These are phyloP conservation scores for Mariannaea elegans DNA, from an alignment of 2,329 filamentous ascomycete species.

Conservation along the genomic window DNA sequence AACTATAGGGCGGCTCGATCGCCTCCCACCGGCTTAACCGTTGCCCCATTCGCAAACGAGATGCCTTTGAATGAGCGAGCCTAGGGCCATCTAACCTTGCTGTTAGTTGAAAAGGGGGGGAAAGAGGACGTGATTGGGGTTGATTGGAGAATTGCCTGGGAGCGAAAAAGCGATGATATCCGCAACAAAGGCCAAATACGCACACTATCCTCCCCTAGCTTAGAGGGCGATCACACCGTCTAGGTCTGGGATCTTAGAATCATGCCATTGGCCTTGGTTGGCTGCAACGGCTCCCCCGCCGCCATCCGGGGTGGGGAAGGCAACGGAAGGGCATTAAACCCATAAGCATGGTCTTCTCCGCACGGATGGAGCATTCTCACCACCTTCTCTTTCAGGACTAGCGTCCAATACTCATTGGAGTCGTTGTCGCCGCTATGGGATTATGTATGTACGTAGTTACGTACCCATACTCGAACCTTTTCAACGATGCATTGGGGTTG, in stretches of 20 bases:
- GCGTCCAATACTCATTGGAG: slow-evolving; percentile 7
- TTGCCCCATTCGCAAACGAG: background rate
- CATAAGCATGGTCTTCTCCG: slow-evolving; percentile 10
- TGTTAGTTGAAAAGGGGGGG: background rate
- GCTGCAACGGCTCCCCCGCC: background rate
- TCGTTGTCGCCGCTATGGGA: too few relatives aligned
- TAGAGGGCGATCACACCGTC: slow-evolving; percentile 17
- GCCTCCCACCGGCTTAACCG: background rate
- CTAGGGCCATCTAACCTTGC: background rate
- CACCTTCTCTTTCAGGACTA: slow-evolving; percentile 20
- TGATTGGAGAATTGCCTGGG: background rate
- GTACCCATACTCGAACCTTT: too few relatives aligned
- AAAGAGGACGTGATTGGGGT: background rate
- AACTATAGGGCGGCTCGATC: background rate
- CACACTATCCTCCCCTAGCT: slow-evolving; percentile 8
- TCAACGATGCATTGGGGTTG: too few relatives aligned
- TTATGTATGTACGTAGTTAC: too few relatives aligned
- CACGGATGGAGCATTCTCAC: slow-evolving; percentile 6
- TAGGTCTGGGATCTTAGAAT: background rate
- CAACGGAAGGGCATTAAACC: background rate
- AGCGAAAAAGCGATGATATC: slow-evolving; percentile 12
- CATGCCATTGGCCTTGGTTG: background rate
- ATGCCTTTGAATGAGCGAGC: background rate
- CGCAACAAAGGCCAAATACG: slow-evolving; percentile 10
- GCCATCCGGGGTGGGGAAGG: slow-evolving; percentile 6